Evolutionary conservation across 2,329 filamentous ascomycete genomes (phyloP).

Genomic region (Taxawa tesnikishii): DNA sequence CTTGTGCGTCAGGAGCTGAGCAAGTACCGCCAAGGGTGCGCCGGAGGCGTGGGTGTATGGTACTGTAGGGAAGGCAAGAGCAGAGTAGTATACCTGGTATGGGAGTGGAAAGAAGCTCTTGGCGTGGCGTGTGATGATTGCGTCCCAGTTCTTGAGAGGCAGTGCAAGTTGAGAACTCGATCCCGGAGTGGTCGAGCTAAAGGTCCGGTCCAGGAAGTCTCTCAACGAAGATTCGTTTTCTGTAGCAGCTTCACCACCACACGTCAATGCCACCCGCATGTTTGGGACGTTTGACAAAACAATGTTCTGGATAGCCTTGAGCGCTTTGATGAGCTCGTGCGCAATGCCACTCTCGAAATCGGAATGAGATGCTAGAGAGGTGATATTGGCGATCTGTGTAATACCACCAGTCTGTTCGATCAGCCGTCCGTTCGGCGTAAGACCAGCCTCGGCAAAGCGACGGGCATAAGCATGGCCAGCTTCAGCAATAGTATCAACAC

Average conservation of each 20-base stretch:
- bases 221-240: slow-evolving; percentile 60
- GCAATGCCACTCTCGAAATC: slow-evolving; percentile 59
- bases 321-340: slow-evolving; percentile 40
- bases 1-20: slow-evolving; percentile 89
- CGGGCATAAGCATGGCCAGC: slow-evolving; percentile 81
- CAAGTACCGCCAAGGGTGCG: slow-evolving; percentile 74
- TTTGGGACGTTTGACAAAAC: slow-evolving; percentile 53
- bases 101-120: slow-evolving; percentile 89
- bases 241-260: slow-evolving; percentile 58
- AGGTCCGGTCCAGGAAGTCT: slow-evolving; percentile 45
- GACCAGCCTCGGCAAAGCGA: slow-evolving; percentile 66
- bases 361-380: slow-evolving; percentile 64
- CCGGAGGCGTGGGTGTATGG: slow-evolving; percentile 67
- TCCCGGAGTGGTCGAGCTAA: slow-evolving; percentile 16
- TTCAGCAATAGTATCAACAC: slow-evolving; percentile 82
- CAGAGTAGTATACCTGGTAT: slow-evolving; percentile 94
- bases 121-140: slow-evolving; percentile 27
- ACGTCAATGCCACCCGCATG: slow-evolving; percentile 75
- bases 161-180: slow-evolving; percentile 11
- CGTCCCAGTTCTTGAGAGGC: slow-evolving; percentile 7
- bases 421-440: slow-evolving; percentile 60
- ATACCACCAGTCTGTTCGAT: slow-evolving; percentile 83
- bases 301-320: slow-evolving; percentile 74
- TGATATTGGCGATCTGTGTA: slow-evolving; percentile 75
- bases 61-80: slow-evolving; percentile 67